phyloP scores from a whole-genome alignment of 2,329 filamentous ascomycete species.

The Davidsoniella neocaledoniae region DNA sequence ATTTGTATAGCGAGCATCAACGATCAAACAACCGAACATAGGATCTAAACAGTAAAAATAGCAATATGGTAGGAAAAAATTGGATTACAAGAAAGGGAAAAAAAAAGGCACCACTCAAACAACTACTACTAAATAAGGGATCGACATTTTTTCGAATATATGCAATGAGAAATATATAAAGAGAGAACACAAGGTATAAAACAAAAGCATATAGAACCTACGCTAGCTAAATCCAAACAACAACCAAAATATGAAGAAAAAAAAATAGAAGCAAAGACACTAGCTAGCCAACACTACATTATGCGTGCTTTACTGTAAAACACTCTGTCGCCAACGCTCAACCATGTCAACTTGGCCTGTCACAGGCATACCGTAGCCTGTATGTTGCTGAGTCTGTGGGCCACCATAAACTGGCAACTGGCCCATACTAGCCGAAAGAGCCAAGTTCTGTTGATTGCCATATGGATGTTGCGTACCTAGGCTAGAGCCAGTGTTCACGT shows the following conservation, averaged over 20 bases:
- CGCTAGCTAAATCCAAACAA: neutral
- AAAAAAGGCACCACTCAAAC: too few relatives aligned
- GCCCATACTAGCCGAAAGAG: constrained; percentile 15
- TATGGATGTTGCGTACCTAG: neutral
- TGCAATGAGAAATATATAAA: neutral
- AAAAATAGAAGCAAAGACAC: neutral
- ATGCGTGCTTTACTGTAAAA: constrained; percentile 15
- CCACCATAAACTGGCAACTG: constrained; percentile 1
- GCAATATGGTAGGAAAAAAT: too few relatives aligned
- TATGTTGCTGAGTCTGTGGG: neutral
- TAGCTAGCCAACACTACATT: neutral
- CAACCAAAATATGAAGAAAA: neutral
- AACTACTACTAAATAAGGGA: neutral
- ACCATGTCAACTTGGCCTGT: constrained; percentile 19
- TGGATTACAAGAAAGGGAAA: too few relatives aligned
- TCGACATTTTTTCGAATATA: neutral
- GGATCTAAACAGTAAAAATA: too few relatives aligned
- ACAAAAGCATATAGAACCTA: neutral
- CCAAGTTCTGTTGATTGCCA: constrained; percentile 16
- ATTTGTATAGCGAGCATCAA: too few relatives aligned
- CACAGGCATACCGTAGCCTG: constrained; percentile 11
- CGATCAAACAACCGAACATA: too few relatives aligned
- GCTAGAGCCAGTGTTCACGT: neutral
- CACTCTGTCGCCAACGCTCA: constrained; percentile 27
- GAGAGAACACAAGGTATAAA: neutral